Evolutionary conservation across 2,329 filamentous ascomycete genomes (phyloP), one percentile per base, ranked within the genome.

Genomic region (Stachybotrys elegans): DNA sequence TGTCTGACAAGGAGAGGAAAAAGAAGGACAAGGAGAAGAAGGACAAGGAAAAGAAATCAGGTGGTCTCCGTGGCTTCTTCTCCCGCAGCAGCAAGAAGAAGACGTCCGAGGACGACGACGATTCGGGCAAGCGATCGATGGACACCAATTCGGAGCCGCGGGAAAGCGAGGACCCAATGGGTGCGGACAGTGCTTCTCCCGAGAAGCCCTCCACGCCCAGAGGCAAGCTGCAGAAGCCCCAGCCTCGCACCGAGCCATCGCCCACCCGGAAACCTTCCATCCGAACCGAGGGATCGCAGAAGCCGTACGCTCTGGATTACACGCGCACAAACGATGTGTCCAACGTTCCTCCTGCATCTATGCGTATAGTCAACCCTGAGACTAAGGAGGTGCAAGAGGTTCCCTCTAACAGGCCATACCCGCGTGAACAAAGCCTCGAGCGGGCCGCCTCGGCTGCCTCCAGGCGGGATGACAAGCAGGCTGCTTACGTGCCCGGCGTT

Each of bases 11-110:
- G 63, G 86, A 92, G 40, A 84, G 88, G 52, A 86, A 86, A 65
- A 88, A 83, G 61, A 90, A 82, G 54, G 78, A 88, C 59, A 75
- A 77, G 48, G 86, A 91, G 48, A 83, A 81, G 54, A 74, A 88
- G 42, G 85, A 89, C 45, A 92, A 90, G 66, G 76, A 81, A 11
- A 79, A 78, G 62, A 79, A 79, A 53, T 65, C 75, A 2, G 74
- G 76, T 45, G 72, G 65, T 12, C 70, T 83, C 52, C 76, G 79
- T 42, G 79, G 73, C 56, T 74, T 83, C 62, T 83, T 83, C 61
- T 81, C 79, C 40, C 69, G 79, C 51, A 81, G 80, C 52, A 77
- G 81, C 54, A 81, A 74, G 67, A 81, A 79, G 65, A 73, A 72
- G 48, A 66, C 69, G 38, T 57, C 67, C 34, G 75, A 79, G 9